These are phyloP conservation scores for Microbotryomycetes sp. DNA, from an alignment of 1,284 basidiomycete species.

Conservation along the genomic window DNA sequence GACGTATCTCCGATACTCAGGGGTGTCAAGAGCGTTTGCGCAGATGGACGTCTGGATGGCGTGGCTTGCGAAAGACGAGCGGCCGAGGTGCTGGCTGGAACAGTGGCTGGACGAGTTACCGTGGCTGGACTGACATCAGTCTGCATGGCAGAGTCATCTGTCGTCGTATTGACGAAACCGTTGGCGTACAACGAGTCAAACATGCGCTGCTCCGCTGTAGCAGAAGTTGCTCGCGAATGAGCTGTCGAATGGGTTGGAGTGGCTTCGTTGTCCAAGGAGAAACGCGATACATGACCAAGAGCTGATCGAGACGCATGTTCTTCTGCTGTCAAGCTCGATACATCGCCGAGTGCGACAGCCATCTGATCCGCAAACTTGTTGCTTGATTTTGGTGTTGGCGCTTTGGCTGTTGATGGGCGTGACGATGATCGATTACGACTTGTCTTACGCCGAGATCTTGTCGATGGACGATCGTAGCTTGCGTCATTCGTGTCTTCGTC, in stretches of 20 bases:
- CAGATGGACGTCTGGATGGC: background rate
- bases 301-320: background rate
- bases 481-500: background rate
- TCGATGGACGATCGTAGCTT: no score
- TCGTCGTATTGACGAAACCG: no score
- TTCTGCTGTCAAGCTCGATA: background rate
- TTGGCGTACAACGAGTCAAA: background rate
- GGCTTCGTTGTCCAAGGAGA: slow-evolving; percentile 27
- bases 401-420: background rate
- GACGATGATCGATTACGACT: background rate
- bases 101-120: background rate
- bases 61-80: background rate
- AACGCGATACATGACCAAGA: background rate
- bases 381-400: no score
- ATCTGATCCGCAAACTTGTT: no score
- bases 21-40: background rate
- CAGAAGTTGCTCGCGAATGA: slow-evolving; percentile 20
- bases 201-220: background rate
- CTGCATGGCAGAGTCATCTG: no score
- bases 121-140: no score
- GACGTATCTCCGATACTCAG: background rate
- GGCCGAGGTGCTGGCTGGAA: background rate
- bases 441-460: no score
- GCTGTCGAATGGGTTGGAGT: slow-evolving; percentile 30
- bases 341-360: background rate